phyloP scores from a whole-genome alignment of 176 grass and related monocot species.

The Ensete glaucum region DNA sequence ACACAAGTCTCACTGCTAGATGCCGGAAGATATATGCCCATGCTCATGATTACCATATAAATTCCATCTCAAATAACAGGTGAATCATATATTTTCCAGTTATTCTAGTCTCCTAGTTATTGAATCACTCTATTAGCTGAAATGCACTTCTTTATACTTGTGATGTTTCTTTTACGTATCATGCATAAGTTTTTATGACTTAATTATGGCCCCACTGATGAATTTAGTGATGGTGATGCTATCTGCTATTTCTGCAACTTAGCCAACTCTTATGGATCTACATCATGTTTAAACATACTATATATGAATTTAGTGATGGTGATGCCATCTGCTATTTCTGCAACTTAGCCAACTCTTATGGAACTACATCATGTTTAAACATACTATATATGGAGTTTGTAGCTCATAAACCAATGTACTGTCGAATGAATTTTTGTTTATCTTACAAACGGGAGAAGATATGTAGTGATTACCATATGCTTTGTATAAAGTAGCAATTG shows the following conservation, averaged over 20 bases:
- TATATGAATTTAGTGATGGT: neutral
- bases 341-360: no score
- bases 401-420: no score
- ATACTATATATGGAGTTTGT: no score
- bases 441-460: no score
- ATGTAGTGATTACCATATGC: no score
- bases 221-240: neutral
- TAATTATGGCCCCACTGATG: neutral
- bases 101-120: neutral
- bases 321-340: no score
- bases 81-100: slow-evolving; percentile 11
- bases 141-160: neutral
- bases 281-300: no score
- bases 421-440: no score
- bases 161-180: neutral
- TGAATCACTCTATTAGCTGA: neutral
- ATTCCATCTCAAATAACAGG: slow-evolving; percentile 99
- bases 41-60: slow-evolving; percentile 98
- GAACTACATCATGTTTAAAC: no score
- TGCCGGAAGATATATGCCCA: slow-evolving; percentile 84
- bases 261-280: no score
- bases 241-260: no score
- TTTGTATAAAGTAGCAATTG: no score
- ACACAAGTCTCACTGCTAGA: slow-evolving; percentile 60
- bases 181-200: neutral